Percentiles rank a stretch among this genome's conserved stretches.
phyloP scores from a whole-genome alignment of 257 asterid species.

The Solanum bulbocastanum region DNA sequence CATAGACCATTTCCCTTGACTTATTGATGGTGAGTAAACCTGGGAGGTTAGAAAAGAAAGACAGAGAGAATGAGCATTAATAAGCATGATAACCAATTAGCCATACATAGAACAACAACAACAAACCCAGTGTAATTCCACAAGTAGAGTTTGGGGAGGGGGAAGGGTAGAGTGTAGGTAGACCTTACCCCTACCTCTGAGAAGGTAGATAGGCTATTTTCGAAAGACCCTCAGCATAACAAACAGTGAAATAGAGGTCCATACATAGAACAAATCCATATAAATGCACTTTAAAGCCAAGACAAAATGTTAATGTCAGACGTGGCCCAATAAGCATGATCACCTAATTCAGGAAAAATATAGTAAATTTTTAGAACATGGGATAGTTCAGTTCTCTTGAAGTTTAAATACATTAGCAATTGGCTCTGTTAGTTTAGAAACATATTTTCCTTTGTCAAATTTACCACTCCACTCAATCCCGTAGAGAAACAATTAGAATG shows the following conservation, averaged over 20 bases:
- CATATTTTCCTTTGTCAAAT: neutral
- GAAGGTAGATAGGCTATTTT: neutral
- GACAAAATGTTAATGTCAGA: neutral
- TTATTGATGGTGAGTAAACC: constrained; percentile 69
- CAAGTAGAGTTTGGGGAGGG: neutral
- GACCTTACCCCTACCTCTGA: neutral
- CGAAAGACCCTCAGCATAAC: neutral
- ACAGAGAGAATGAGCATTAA: neutral
- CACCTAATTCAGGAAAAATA: neutral
- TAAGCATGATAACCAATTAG: neutral
- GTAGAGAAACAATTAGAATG: neutral
- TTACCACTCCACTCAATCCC: neutral
- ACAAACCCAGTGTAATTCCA: neutral
- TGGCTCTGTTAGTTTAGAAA: neutral
- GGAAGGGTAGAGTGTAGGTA: neutral
- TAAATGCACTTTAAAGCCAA: neutral
- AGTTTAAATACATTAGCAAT: neutral
- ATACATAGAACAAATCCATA: neutral
- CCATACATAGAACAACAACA: neutral
- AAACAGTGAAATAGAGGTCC: neutral
- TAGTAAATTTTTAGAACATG: neutral
- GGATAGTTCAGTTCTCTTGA: neutral
- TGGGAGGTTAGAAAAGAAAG: constrained; percentile 16
- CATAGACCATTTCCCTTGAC: constrained; percentile 74
- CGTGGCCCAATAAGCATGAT: neutral